These are phyloP conservation scores for Trichoderma citrinoviride DNA, from an alignment of 2,329 filamentous ascomycete species.

Conservation along the genomic window DNA sequence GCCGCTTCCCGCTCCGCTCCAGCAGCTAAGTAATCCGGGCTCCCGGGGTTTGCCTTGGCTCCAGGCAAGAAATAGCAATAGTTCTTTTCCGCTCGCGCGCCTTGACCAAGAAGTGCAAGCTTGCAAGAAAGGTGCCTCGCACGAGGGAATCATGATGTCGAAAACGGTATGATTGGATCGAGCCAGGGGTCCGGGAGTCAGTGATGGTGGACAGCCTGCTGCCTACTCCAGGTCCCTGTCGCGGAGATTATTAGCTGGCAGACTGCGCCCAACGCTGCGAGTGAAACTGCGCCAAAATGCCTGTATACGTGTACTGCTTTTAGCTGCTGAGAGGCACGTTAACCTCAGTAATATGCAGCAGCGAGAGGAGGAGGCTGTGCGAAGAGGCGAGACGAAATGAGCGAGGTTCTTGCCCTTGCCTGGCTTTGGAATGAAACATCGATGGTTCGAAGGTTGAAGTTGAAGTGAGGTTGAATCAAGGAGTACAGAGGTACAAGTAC, in stretches of 20 bases:
- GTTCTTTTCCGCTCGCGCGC: neutral
- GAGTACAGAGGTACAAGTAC: too few relatives aligned
- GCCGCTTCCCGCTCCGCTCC: neutral
- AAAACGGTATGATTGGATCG: neutral
- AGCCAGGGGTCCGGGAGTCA: neutral
- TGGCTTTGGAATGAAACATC: too few relatives aligned
- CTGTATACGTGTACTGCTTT: neutral
- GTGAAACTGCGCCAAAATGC: slow-evolving; percentile 10
- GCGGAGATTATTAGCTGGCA: neutral
- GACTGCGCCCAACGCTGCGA: neutral
- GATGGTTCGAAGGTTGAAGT: too few relatives aligned
- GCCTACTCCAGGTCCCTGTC: neutral
- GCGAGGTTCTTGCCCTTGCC: too few relatives aligned
- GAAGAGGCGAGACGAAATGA: too few relatives aligned
- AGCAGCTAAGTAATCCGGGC: neutral
- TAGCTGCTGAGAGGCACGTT: too few relatives aligned
- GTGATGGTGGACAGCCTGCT: neutral
- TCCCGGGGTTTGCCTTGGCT: neutral
- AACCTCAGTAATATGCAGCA: too few relatives aligned
- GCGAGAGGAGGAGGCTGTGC: too few relatives aligned
- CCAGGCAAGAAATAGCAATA: neutral
- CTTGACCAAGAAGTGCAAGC: neutral
- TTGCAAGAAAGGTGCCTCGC: neutral
- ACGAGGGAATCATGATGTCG: neutral
- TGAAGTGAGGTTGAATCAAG: too few relatives aligned